Evolutionary conservation across 768 basidiomycete genomes (phyloP).

Genomic region (Lentinula detonsa): DNA sequence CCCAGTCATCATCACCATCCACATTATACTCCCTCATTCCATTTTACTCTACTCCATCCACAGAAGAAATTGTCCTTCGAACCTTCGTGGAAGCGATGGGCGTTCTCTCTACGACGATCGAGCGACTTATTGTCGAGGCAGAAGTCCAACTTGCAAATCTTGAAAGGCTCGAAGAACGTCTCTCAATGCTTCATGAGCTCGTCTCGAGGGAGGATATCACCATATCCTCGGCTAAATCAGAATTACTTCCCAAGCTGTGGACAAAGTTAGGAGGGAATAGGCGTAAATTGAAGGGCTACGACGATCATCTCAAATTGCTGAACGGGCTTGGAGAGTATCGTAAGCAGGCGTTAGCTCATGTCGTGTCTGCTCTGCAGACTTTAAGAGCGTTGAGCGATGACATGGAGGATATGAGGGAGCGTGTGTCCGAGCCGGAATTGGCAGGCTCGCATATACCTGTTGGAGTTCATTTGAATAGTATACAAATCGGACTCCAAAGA

Average conservation of each 20-base stretch:
- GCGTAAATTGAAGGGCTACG: slow-evolving; percentile 39
- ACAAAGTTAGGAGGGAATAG: slow-evolving; percentile 61
- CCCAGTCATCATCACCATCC: slow-evolving; percentile 26
- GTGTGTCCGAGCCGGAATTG: slow-evolving; percentile 64
- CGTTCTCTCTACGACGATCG: slow-evolving; percentile 44
- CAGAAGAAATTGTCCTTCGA: slow-evolving; percentile 37
- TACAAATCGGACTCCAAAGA: slow-evolving; percentile 55
- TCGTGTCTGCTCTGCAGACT: slow-evolving; percentile 58
- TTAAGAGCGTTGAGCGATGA: slow-evolving; percentile 63
- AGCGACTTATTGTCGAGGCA: slow-evolving; percentile 61
- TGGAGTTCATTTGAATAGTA: slow-evolving; percentile 73
- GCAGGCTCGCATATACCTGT: slow-evolving; percentile 54
- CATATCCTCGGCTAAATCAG: slow-evolving; percentile 36
- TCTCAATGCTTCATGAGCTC: slow-evolving; percentile 51
- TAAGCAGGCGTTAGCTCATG: slow-evolving; percentile 56
- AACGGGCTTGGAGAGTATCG: slow-evolving; percentile 51
- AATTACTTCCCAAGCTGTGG: slow-evolving; percentile 66
- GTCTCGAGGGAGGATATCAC: slow-evolving; percentile 51
- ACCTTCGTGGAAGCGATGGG: slow-evolving; percentile 63
- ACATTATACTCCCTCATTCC: slow-evolving; percentile 33
- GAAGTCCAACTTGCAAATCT: slow-evolving; percentile 51
- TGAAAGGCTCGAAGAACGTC: slow-evolving; percentile 55
- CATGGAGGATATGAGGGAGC: slow-evolving; percentile 70
- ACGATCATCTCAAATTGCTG: slow-evolving; percentile 48
- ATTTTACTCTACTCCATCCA: slow-evolving; percentile 22